These are phyloP conservation scores for Purshia tridentata DNA, from an alignment of 306 rosid genomes.

Conservation along the genomic window DNA sequence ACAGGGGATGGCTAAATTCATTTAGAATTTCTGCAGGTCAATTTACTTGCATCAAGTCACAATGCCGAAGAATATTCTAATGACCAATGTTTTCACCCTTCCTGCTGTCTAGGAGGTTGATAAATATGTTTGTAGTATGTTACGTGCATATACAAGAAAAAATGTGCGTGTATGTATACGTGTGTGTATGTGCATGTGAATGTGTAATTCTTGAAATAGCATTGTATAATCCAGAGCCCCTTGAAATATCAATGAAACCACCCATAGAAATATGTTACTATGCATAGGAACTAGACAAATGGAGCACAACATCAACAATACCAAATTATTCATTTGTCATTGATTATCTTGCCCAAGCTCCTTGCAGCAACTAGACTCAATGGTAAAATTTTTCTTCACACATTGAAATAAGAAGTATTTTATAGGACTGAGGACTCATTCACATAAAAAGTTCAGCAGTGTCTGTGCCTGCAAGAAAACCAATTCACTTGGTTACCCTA, in stretches of 20 bases:
- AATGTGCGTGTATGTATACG: neutral
- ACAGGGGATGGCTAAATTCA: neutral
- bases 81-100: conserved; percentile 32
- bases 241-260: no score
- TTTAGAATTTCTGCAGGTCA: conserved; percentile 40
- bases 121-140: neutral
- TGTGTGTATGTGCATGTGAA: neutral
- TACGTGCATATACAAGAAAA: neutral
- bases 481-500: conserved; percentile 9
- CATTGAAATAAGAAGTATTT: no score
- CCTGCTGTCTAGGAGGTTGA: conserved; percentile 60
- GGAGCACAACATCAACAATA: no score
- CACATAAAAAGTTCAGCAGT: conserved; percentile 51
- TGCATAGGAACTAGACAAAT: no score
- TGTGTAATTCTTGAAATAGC: no score
- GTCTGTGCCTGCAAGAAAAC: conserved; percentile 63
- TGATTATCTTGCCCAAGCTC: no score
- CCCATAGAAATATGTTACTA: no score
- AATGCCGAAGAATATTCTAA: conserved; percentile 36
- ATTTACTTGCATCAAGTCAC: conserved; percentile 52
- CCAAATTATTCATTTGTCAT: no score
- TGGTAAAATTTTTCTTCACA: no score
- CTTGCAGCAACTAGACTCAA: neutral
- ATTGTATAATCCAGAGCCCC: no score
- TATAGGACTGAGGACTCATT: conserved; percentile 14